A percentile compares a stretch with the other conserved stretches of the same genome.
These are phyloP conservation scores for Colletotrichum australisinense DNA, from an alignment of 2,329 filamentous ascomycete species.

Conservation along the genomic window DNA sequence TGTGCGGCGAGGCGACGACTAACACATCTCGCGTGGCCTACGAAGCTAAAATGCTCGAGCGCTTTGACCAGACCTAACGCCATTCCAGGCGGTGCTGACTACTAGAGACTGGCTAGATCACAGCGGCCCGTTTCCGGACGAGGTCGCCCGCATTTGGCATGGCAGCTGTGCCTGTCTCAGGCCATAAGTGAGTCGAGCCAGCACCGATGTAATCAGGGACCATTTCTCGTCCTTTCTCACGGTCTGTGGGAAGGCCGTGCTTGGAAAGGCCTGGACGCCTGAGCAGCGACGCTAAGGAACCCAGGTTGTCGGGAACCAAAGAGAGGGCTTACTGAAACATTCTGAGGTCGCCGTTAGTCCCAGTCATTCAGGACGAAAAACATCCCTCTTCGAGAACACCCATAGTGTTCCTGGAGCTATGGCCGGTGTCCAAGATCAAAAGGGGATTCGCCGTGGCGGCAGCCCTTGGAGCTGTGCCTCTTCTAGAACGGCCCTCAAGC, in stretches of 20 bases:
- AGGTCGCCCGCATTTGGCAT: neutral
- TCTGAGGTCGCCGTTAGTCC: neutral
- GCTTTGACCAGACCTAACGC: neutral
- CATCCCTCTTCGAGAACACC: neutral
- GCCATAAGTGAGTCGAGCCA: neutral
- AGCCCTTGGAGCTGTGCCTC: neutral
- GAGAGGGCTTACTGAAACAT: neutral
- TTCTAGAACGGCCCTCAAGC: neutral
- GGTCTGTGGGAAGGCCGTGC: neutral
- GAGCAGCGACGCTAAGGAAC: neutral
- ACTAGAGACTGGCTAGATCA: neutral
- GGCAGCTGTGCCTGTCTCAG: neutral
- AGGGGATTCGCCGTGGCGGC: neutral
- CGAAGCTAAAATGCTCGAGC: neutral
- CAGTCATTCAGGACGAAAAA: neutral
- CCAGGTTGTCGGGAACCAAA: neutral
- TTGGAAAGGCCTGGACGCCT: neutral
- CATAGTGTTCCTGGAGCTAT: neutral
- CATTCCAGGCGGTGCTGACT: neutral
- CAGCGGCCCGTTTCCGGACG: neutral
- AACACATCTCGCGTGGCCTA: constrained; percentile 4
- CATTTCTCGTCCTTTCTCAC: neutral
- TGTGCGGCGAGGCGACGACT: neutral
- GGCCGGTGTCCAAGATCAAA: neutral
- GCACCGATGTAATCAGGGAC: neutral